Evolutionary conservation across 208 protist species (phyloP).

Genomic region (Angomonas desouzai): DNA sequence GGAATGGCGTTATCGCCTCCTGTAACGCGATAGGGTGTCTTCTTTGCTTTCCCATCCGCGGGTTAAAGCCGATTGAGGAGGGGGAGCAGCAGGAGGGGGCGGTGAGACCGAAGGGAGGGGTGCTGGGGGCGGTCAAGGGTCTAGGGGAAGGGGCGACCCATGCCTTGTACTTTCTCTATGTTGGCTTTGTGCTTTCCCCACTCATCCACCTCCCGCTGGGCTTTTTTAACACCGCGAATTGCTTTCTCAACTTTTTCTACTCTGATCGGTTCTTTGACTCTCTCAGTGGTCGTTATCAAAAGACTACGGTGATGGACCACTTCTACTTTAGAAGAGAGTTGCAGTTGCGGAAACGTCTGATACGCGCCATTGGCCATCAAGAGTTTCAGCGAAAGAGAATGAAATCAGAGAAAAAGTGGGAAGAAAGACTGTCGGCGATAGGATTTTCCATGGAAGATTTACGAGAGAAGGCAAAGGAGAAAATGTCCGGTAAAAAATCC

Average conservation of each 20-base stretch:
- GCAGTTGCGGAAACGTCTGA: conserved; percentile 58
- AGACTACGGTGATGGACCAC: conserved; percentile 40
- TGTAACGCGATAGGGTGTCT: conserved; percentile 61
- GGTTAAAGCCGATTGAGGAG: background rate
- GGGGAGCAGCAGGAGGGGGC: background rate
- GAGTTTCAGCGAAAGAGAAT: conserved; percentile 74
- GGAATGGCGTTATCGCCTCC: conserved; percentile 53
- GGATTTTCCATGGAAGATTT: conserved; percentile 74
- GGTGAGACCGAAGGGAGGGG: background rate
- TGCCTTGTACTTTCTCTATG: conserved; percentile 42
- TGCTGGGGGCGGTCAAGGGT: conserved; percentile 13
- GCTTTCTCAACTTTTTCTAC: conserved; percentile 53
- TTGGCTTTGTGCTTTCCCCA: conserved; percentile 68
- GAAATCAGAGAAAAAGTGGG: conserved; percentile 53
- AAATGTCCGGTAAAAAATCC: background rate
- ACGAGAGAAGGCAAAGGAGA: conserved; percentile 10
- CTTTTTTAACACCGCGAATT: conserved; percentile 59
- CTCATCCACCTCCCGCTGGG: conserved; percentile 57
- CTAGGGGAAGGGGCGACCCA: conserved; percentile 18
- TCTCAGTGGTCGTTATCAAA: conserved; percentile 65
- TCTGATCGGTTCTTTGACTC: conserved; percentile 73
- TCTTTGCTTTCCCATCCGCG: conserved; percentile 39
- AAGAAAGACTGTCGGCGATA: conserved; percentile 51
- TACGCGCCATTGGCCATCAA: conserved; percentile 66
- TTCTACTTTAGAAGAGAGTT: conserved; percentile 41